A percentile compares a stretch with the other conserved stretches of the same genome.
Conservation (phyloP, 352 stramenopile species). For the Thalassiosira sp. region DNA sequence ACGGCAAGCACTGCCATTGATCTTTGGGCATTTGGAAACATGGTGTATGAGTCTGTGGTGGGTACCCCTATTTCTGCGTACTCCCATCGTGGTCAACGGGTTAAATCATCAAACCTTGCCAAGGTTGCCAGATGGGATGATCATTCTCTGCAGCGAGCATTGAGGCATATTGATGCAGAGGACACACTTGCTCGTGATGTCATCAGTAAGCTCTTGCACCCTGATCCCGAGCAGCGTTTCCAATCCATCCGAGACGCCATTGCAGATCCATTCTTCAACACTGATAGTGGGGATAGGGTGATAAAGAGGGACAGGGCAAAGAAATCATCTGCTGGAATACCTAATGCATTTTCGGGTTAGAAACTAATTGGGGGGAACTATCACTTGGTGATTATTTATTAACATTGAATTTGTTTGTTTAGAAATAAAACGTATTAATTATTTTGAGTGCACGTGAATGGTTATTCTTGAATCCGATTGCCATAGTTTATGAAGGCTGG, state of each 20-base stretch:
- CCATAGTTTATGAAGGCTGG: too few relatives aligned
- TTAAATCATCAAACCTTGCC: constrained; percentile 76
- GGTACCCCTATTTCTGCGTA: constrained; percentile 76
- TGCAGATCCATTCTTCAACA: constrained; percentile 76
- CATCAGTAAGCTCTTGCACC: constrained; percentile 72
- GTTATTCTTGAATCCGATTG: too few relatives aligned
- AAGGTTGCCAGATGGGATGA: constrained; percentile 82
- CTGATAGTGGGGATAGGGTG: constrained; percentile 45
- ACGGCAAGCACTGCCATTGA: constrained; percentile 70
- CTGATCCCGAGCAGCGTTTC: constrained; percentile 66
- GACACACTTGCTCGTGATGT: constrained; percentile 66
- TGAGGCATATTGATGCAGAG: constrained; percentile 60
- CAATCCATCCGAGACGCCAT: constrained; percentile 75
- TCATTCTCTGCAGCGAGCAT: constrained; percentile 60
- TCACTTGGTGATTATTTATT: neutral
- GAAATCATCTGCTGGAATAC: neutral
- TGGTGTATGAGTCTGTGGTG: constrained; percentile 79
- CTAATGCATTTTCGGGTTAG: neutral
- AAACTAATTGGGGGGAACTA: neutral
- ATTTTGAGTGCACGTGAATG: too few relatives aligned
- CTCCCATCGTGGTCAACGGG: constrained; percentile 75
- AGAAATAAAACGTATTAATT: neutral
- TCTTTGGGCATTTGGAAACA: constrained; percentile 80
- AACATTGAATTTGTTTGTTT: neutral
- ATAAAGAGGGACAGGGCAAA: constrained; percentile 20